Percentiles rank a stretch among this genome's conserved stretches.
phyloP scores from a whole-genome alignment of 768 basidiomycete genomes.

The Amanita phalloides region DNA sequence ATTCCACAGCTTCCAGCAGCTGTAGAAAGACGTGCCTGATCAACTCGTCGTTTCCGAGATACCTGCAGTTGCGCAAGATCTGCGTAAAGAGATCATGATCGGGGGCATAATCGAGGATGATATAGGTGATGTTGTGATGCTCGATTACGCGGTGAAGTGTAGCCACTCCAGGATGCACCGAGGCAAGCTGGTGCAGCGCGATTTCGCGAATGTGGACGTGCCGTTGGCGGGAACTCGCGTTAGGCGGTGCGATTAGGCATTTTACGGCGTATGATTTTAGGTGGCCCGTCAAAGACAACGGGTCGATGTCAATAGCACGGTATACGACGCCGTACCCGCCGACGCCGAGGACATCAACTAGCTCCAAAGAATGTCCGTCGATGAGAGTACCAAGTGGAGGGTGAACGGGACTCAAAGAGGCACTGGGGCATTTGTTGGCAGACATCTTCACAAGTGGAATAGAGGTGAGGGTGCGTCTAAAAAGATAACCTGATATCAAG shows the following conservation, averaged over 20 bases:
- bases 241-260: slow-evolving; percentile 60
- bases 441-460: slow-evolving; percentile 19
- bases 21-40: slow-evolving; percentile 94
- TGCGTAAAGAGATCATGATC: slow-evolving; percentile 96
- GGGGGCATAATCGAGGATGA: slow-evolving; percentile 90
- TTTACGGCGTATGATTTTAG: slow-evolving; percentile 82
- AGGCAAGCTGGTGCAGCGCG: slow-evolving; percentile 70
- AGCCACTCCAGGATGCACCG: slow-evolving; percentile 77
- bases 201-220: slow-evolving; percentile 90
- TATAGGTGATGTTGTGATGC: slow-evolving; percentile 74
- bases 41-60: slow-evolving; percentile 78
- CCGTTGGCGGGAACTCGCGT: slow-evolving; percentile 48
- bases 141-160: slow-evolving; percentile 89
- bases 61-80: slow-evolving; percentile 74
- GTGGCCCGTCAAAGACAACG: slow-evolving; percentile 22
- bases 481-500: slow-evolving; percentile 37
- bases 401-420: slow-evolving; percentile 31
- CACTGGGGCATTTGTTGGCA: slow-evolving; percentile 22
- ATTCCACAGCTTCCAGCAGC: slow-evolving; percentile 89
- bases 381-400: slow-evolving; percentile 74
- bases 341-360: slow-evolving; percentile 83
- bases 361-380: slow-evolving; percentile 79
- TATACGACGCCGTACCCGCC: slow-evolving; percentile 97
- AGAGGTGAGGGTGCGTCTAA: slow-evolving; percentile 12
- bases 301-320: slow-evolving; percentile 64